phyloP scores from a whole-genome alignment of 768 basidiomycete species.

The Nidula microcarpa region DNA sequence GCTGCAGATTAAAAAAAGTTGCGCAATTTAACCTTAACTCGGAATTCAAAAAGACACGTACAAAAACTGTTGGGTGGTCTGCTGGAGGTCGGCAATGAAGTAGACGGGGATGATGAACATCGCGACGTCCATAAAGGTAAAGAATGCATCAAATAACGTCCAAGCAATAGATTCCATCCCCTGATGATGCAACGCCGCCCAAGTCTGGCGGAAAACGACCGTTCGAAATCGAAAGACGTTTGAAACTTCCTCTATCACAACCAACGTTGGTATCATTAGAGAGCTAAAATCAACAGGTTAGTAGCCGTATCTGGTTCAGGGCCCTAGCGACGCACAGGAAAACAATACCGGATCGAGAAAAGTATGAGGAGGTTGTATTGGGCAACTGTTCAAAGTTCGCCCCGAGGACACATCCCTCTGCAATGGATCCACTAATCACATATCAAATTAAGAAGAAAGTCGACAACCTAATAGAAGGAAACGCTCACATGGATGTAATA shows the following conservation, averaged over 20 bases:
- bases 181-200: slow-evolving; percentile 16
- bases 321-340: background rate
- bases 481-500: no score
- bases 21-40: background rate
- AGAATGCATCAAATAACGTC: slow-evolving; percentile 59
- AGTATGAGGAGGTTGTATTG: background rate
- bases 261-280: background rate
- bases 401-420: no score
- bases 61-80: slow-evolving; percentile 61
- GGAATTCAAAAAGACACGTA: slow-evolving; percentile 23
- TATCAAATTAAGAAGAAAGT: no score
- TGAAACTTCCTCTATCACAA: background rate
- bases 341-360: background rate
- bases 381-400: no score
- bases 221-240: background rate
- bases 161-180: slow-evolving; percentile 42
- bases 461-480: no score
- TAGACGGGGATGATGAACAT: slow-evolving; percentile 52
- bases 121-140: slow-evolving; percentile 43
- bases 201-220: slow-evolving; percentile 1
- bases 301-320: background rate
- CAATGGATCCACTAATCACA: no score
- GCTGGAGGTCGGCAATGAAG: slow-evolving; percentile 58
- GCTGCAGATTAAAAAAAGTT: slow-evolving; percentile 25
- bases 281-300: background rate